A percentile compares a stretch with the other conserved stretches of the same genome.
Conservation (phyloP, 306 rosid genomes). For the Ceratonia siliqua region DNA sequence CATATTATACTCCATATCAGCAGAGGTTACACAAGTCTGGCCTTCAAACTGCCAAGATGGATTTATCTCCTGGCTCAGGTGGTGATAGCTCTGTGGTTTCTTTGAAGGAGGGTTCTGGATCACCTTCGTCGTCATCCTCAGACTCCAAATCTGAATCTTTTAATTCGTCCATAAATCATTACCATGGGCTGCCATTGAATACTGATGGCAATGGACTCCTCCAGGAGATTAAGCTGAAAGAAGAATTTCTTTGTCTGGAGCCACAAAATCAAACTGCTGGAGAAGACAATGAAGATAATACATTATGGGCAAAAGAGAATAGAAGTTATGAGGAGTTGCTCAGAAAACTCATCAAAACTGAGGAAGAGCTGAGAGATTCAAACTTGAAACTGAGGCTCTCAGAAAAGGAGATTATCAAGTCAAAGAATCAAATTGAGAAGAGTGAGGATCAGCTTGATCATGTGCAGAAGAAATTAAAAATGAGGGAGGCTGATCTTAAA, state of each 20-base stretch:
- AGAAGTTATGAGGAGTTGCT: conserved; percentile 43
- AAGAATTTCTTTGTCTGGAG: conserved; percentile 43
- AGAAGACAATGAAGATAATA: conserved; percentile 26
- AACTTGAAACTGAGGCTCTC: conserved; percentile 46
- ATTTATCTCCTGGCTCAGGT: conserved; percentile 53
- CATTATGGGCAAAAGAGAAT: conserved; percentile 26
- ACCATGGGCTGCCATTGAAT: conserved; percentile 37
- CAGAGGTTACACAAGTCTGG: conserved; percentile 34
- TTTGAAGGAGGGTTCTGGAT: conserved; percentile 47
- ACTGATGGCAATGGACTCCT: conserved; percentile 35
- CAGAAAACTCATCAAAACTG: conserved; percentile 24
- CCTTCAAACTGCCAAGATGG: conserved; percentile 43
- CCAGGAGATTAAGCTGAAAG: conserved; percentile 42
- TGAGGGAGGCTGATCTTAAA: conserved; percentile 51
- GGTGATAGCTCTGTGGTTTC: conserved; percentile 56
- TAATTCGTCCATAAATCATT: conserved; percentile 26
- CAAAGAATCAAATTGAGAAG: conserved; percentile 39
- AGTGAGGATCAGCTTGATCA: conserved; percentile 38
- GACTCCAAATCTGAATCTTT: conserved; percentile 58
- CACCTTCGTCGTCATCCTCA: conserved; percentile 51
- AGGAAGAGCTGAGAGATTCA: conserved; percentile 48
- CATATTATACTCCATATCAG: conserved; percentile 58
- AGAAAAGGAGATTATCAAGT: conserved; percentile 39
- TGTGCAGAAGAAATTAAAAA: conserved; percentile 31
- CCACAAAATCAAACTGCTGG: conserved; percentile 34